phyloP scores from a whole-genome alignment of 1,284 basidiomycete genomes.

The Pterula multifida region DNA sequence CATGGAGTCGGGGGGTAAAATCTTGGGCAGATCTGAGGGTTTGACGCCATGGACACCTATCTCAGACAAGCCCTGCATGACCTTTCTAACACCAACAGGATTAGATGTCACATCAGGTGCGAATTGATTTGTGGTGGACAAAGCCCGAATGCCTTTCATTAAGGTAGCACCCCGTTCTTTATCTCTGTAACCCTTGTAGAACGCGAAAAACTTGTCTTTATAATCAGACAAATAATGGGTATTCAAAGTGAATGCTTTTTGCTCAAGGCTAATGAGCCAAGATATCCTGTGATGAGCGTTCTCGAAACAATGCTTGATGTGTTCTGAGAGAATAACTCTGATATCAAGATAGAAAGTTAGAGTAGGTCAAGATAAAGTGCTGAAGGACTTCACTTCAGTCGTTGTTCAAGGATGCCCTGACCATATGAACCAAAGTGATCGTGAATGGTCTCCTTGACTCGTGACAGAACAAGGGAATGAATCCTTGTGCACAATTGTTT shows the following conservation, averaged over 20 bases:
- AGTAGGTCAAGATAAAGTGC: not conserved
- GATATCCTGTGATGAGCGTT: conserved; percentile 27
- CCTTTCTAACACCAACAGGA: conserved; percentile 16
- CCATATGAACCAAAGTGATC: conserved; percentile 41
- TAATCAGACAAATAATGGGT: conserved; percentile 45
- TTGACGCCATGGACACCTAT: conserved; percentile 31
- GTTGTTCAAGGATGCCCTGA: conserved; percentile 36
- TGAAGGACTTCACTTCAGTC: conserved; percentile 32
- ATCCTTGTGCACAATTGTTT: conserved; percentile 34
- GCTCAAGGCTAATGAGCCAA: conserved; percentile 44
- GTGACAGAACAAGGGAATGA: conserved; percentile 23
- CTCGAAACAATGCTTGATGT: conserved; percentile 30
- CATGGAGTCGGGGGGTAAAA: conserved; percentile 40
- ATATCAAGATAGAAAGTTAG: not conserved
- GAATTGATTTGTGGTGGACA: not conserved
- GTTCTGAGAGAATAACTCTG: conserved; percentile 35
- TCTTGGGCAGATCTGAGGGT: conserved; percentile 33
- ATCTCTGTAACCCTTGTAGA: conserved; percentile 21
- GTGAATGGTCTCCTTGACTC: conserved; percentile 29
- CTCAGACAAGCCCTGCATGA: conserved; percentile 28
- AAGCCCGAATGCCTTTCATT: conserved; percentile 1
- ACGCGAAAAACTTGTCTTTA: conserved; percentile 38
- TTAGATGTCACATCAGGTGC: not conserved
- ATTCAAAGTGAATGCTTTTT: conserved; percentile 43
- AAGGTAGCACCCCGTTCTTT: not conserved